Evolutionary conservation across 306 rosid species (phyloP), one percentile per base, ranked within the genome.

Genomic region (Oxytropis ochrocephala): DNA sequence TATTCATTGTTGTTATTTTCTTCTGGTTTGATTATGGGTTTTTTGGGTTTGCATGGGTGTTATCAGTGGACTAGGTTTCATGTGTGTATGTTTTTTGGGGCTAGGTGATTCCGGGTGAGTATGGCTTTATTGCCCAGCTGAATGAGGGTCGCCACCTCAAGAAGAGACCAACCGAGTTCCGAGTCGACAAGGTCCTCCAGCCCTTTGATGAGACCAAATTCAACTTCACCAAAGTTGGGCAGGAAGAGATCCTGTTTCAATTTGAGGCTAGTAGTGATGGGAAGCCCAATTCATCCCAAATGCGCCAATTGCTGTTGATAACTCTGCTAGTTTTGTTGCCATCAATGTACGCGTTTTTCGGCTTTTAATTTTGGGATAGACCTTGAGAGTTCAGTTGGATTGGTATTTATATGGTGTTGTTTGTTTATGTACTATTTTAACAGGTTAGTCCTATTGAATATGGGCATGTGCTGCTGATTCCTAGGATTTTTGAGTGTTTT

Each of bases 371-470:
- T 9, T 33, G 10, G 55, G 36, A 44, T 44, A 41, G n/a, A 68
- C 65, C 49, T 32, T 65, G 46, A 30, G 21, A 39, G 39, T 48
- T 67, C 39, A 1, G 8, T 63, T 8, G 64, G 58, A 18, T 38
- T 39, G 29, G 13, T 67, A 27, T 18, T 52, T 56, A 35, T 58
- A 44, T 18, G n/a, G 30, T 29, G 39, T 17, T 47, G 0, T 33
- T 46, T 70, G 49, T 79, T 11, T 51, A 11, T 55, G 18, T 60
- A 3, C 12, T 21, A 18, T 70, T 42, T 66, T 21, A 69, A 84
- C 91, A 94, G 99, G 99, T 94, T 21, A 94, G 98, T 84, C 99
- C 99, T 3, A 94, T 94, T 73, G 97, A 94, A 69, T 94, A 91
- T 59, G 99, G 99, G 30, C 99, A 94, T 38, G 99, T 94, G 78